A percentile compares a stretch with the other conserved stretches of the same genome.
Evolutionary conservation across 352 stramenopile genomes (phyloP).

Genomic region (Phytophthora vignae): DNA sequence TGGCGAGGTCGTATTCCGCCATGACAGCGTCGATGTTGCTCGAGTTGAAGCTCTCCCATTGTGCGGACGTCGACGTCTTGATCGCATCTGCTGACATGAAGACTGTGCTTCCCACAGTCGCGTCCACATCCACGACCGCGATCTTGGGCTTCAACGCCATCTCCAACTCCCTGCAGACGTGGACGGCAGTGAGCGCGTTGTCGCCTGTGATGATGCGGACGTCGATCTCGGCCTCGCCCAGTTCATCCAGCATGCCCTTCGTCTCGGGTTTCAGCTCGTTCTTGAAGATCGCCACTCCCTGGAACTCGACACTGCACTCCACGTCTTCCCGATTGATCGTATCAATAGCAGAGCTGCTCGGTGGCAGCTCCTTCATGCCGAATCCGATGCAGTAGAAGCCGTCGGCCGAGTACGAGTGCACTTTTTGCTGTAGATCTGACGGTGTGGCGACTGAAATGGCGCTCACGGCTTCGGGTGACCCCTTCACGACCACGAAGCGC

Average conservation of each 20-base stretch:
- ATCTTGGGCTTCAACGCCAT: conserved; percentile 51
- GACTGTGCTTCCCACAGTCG: conserved; percentile 17
- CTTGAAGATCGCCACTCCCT: conserved; percentile 78
- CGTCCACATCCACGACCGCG: conserved; percentile 51
- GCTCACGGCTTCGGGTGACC: conserved; percentile 57
- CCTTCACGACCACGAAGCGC: conserved; percentile 61
- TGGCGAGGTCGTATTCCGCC: conserved; percentile 46
- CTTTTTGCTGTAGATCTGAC: conserved; percentile 50
- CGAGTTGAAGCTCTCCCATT: conserved; percentile 39
- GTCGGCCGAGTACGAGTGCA: conserved; percentile 53
- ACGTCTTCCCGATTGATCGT: conserved; percentile 37
- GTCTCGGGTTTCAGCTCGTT: conserved; percentile 77
- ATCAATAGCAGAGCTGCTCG: conserved; percentile 5
- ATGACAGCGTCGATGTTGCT: conserved; percentile 37
- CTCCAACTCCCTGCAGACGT: conserved; percentile 52
- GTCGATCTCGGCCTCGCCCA: conserved; percentile 68
- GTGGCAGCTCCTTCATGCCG: conserved; percentile 40
- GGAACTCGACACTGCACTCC: conserved; percentile 58
- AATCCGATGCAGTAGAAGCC: conserved; percentile 76
- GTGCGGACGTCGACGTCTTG: conserved; percentile 19
- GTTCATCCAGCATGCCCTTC: conserved; percentile 57
- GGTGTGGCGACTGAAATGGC: conserved; percentile 48
- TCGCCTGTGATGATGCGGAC: conserved; percentile 82
- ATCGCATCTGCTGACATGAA: conserved; percentile 47
- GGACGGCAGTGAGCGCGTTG: conserved; percentile 53